phyloP scores from a whole-genome alignment of 2,329 filamentous ascomycete species.

The Zelopaecilomyces penicillatus region DNA sequence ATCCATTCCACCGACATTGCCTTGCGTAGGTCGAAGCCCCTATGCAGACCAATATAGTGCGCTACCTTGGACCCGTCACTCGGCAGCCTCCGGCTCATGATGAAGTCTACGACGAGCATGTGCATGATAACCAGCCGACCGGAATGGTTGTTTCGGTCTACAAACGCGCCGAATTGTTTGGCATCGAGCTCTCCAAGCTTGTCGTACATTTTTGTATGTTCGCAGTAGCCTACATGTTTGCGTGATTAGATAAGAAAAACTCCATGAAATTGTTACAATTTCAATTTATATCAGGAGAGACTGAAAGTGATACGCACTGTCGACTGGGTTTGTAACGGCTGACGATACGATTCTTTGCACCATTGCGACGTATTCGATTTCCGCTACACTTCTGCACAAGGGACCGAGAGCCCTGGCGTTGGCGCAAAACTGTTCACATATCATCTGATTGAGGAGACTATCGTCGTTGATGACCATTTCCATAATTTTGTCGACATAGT shows the following conservation, averaged over 20 bases:
- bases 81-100: constrained; percentile 16
- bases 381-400: constrained; percentile 22
- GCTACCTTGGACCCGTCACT: background rate
- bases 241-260: constrained; percentile 3
- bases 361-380: constrained; percentile 22
- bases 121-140: constrained; percentile 30
- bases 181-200: constrained; percentile 18
- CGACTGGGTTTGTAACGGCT: constrained; percentile 16
- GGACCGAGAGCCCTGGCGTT: constrained; percentile 21
- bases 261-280: background rate
- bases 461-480: constrained; percentile 13
- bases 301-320: constrained; percentile 17
- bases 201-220: constrained; percentile 20
- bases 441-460: constrained; percentile 9
- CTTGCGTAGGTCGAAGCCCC: constrained; percentile 15
- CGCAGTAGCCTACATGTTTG: constrained; percentile 14
- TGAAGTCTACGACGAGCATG: constrained; percentile 25
- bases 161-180: constrained; percentile 24
- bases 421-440: constrained; percentile 19
- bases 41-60: constrained; percentile 1
- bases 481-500: constrained; percentile 20
- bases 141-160: constrained; percentile 20
- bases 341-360: constrained; percentile 21
- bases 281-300: background rate
- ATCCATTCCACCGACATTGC: constrained; percentile 30